Evolutionary conservation across 805 yeast genomes (phyloP), one percentile per base, ranked within the genome.

Genomic region (Candida sanyiensis): DNA sequence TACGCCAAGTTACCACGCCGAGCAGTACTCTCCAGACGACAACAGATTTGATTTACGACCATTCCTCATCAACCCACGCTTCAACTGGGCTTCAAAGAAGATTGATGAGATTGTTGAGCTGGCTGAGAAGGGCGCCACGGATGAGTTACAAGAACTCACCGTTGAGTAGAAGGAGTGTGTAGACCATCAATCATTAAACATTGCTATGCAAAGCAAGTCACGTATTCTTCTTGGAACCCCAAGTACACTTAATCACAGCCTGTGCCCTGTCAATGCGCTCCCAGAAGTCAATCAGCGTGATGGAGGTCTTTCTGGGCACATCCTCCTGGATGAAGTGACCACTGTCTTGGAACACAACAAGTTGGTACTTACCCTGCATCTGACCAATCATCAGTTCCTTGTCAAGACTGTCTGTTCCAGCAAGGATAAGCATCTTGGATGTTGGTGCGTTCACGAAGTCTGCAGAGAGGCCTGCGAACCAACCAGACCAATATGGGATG

Each of bases 301-400:
- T 42, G 0, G 89, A 82, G 0, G 84, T 70, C 50, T 81, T 82
- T 4, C 55, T 61, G 0, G 97, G 93, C 6, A 73, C 70, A 58
- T 93, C 99, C 56, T 93, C 98, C 34, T 93, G 98, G n/a, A 94
- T 65, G 50, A 89, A 93, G 62, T 93, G 99, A 2, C 97, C 97
- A 3, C 88, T 68, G 39, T 80, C 82, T 45, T 72, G 76, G 57
- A 87, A 81, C 5, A 88, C 93, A 11, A 85, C 78, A 28, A 93
- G 69, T 61, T 94, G 99, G 59, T 83, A 93, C 57, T 79, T 81
- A 2, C 99, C 99, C 62, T 89, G 97, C 98, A 93, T 93, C 61
- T 94, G 98, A 1, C 97, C 99, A 37, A 93, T 79, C 59, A 89
- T 87, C 34, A 93, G 66, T 27, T 74, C 74, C 46, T 82, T 87